Evolutionary conservation across 257 asterid genomes (phyloP), one percentile per base, ranked within the genome.

Genomic region (Nicotiana benthamiana): DNA sequence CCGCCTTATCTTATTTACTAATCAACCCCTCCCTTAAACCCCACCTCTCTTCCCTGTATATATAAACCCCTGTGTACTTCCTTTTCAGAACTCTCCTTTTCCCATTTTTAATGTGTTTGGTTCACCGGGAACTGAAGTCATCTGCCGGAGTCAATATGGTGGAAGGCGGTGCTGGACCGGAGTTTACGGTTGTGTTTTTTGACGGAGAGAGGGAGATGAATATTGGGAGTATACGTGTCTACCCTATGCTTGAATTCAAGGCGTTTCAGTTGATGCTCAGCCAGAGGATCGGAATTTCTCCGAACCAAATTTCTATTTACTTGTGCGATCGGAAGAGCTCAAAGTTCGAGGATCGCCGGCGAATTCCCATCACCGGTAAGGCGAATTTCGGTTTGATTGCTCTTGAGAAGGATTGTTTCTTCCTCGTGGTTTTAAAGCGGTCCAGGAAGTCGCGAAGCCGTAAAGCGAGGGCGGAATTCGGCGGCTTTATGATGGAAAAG

Each of bases 281-380:
- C 87, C 91, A 88, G 82, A 90, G 85, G 83, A 95, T 95, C 76
- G 99, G 99, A 72, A 90, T 95, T 26, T 93, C 97, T 22, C 98
- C 98, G 13, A 95, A 93, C 63, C 97, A 93, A 81, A 92, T 95
- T 85, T 91, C 97, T 4, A 93, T 92, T 63, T 95, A 95, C 84
- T 88, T 92, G 34, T 86, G 88, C 51, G 88, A 90, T 77, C 86
- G 86, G 54, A 86, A 79, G 64, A 62, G 27, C 27, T 81, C 91
- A 1, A 64, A 82, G 24, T 54, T 80, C 32, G 94, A 87, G 65
- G 89, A 87, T 17, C 96, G 93, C 11, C 87, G 94, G 68, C 82
- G 86, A 67, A 86, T 87, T 5, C 99, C 97, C 51, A 81, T 95
- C 66, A 95, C 97, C 40, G 93, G 92, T 0, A 95, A 93, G 75